Evolutionary conservation across 331 rosid species (phyloP).

Genomic region (Arachis monticola): DNA sequence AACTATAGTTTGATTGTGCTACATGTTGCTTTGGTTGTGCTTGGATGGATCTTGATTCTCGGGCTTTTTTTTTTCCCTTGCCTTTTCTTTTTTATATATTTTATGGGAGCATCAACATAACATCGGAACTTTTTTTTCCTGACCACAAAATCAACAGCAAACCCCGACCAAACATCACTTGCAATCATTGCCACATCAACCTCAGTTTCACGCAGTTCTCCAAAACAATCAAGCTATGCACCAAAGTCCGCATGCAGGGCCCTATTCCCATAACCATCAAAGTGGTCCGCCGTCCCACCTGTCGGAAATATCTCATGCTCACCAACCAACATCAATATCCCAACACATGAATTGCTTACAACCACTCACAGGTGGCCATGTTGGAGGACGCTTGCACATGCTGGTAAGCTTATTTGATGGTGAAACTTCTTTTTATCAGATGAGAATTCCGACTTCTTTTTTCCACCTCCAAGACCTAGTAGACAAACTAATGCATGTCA

Average conservation of each 20-base stretch:
- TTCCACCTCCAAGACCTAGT: not conserved
- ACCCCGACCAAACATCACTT: slow-evolving; percentile 70
- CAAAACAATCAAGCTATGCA: slow-evolving; percentile 80
- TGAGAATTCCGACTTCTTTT: not conserved
- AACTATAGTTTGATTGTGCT: slow-evolving; percentile 35
- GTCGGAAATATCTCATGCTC: slow-evolving; percentile 77
- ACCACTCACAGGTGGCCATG: slow-evolving; percentile 67
- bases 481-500: not conserved
- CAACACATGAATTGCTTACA: slow-evolving; percentile 87
- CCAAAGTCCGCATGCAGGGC: slow-evolving; percentile 73
- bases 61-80: not conserved
- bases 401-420: slow-evolving; percentile 58
- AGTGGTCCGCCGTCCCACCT: slow-evolving; percentile 72
- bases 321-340: slow-evolving; percentile 75
- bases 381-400: slow-evolving; percentile 89
- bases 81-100: not conserved
- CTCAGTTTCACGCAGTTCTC: slow-evolving; percentile 82
- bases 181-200: slow-evolving; percentile 76
- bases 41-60: slow-evolving; percentile 26
- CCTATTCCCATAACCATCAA: slow-evolving; percentile 82
- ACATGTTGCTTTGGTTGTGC: slow-evolving; percentile 14
- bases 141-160: slow-evolving; percentile 80
- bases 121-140: slow-evolving; percentile 19
- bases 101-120: slow-evolving; percentile 6
- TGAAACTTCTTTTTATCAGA: slow-evolving; percentile 21